Evolutionary conservation across 116 monocot species (phyloP), one percentile per base, ranked within the genome.

Genomic region (Dioscorea cayenensis): DNA sequence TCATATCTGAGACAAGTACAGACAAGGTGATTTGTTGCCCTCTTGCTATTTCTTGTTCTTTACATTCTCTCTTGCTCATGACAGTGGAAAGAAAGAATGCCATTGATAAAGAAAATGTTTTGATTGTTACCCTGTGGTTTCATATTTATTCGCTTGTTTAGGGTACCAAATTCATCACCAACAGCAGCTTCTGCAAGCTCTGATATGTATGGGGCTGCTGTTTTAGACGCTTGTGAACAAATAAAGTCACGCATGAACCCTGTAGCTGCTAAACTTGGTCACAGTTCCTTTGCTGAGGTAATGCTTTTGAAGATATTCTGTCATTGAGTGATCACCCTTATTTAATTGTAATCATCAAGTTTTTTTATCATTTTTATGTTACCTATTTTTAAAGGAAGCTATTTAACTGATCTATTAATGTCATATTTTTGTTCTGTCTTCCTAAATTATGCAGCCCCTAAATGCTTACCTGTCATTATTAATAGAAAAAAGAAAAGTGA

Each of bases 171-270:
- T 86, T 69, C 96, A 70, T 92, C 96, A 70, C 92, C 96, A 68
- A 95, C 95, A 61, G 92, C 95, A 37, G 95, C 95, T 77, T 95
- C 95, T 82, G 90, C 95, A 66, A 95, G 92, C 85, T 92, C 95
- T 67, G 95, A 95, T 77, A 80, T 95, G 72, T 95, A 95, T 81
- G 95, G 95, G 70, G 92, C 89, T 70, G 95, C 95, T 65, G 95
- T 95, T 70, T 84, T 92, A 80, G 87, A 92, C 85, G 95, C 95
- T 38, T 96, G 96, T 79, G 86, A 88, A 49, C 90, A 96, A 79
- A 88, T 96, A 71, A 90, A 87, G 79, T 82, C 64, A 60, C 85
- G 92, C 32, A 96, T 96, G 96, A 60, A 96, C 61, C 87, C 83
- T 72, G 72, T 96, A 79, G 80, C 83, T 73, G 60, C 63, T 48